Conservation (phyloP, 345 rosid genomes). For the Murraya paniculata region DNA sequence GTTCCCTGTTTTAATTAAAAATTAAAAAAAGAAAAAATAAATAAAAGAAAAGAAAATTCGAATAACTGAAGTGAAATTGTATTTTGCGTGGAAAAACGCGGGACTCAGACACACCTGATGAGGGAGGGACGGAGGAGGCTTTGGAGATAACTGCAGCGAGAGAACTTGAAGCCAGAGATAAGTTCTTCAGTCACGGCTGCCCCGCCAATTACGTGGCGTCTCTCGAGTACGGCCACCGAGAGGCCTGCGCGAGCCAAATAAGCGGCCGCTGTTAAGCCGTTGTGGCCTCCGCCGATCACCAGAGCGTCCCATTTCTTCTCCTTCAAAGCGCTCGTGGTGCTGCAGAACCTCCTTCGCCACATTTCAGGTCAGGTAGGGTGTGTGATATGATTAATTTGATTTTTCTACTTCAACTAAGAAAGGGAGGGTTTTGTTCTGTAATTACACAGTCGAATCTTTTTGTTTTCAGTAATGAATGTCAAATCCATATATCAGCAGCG, state of each 20-base stretch:
- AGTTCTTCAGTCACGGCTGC: slow-evolving; percentile 93
- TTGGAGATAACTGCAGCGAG: slow-evolving; percentile 94
- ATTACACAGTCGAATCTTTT: too few relatives aligned
- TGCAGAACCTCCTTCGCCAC: slow-evolving; percentile 68
- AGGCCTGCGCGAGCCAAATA: slow-evolving; percentile 90
- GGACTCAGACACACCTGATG: slow-evolving; percentile 53
- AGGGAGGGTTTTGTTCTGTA: too few relatives aligned
- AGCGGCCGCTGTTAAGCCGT: slow-evolving; percentile 87
- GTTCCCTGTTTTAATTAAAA: slow-evolving; percentile 42
- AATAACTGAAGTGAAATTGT: not conserved
- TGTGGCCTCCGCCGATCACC: slow-evolving; percentile 90
- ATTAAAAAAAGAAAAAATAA: not conserved
- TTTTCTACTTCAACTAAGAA: too few relatives aligned
- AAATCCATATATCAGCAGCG: too few relatives aligned
- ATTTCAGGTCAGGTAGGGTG: slow-evolving; percentile 17
- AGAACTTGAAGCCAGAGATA: slow-evolving; percentile 78
- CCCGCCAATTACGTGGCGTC: slow-evolving; percentile 85
- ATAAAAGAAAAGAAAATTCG: not conserved
- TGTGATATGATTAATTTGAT: not conserved
- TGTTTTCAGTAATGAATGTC: too few relatives aligned
- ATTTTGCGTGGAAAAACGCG: not conserved
- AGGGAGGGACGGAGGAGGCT: slow-evolving; percentile 82
- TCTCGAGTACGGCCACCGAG: slow-evolving; percentile 85
- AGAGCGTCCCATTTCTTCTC: slow-evolving; percentile 76
- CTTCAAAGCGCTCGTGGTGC: slow-evolving; percentile 23